phyloP scores from a whole-genome alignment of 345 rosid species.

The Lumnitzera racemosa region DNA sequence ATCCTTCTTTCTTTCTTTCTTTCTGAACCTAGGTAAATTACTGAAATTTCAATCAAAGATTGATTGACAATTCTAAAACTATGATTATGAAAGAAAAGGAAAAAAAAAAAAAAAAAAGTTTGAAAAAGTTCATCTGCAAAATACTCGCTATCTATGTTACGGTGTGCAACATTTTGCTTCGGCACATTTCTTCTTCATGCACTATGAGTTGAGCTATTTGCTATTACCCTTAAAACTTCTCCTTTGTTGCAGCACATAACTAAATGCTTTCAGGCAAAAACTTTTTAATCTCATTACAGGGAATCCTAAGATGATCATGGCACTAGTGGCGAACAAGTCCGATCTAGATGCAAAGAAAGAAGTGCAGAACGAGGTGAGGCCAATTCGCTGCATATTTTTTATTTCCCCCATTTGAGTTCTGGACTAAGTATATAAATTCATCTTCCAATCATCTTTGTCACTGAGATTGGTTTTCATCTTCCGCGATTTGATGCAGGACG shows the following conservation, averaged over 20 bases:
- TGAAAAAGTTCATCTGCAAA: not conserved
- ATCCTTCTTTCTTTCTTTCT: no score
- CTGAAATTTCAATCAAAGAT: no score
- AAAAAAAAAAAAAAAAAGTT: not conserved
- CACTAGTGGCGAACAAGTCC: slow-evolving; percentile 56
- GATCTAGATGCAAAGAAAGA: slow-evolving; percentile 44
- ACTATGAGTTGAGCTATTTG: no score
- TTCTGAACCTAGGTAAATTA: no score
- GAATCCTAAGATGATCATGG: slow-evolving; percentile 51
- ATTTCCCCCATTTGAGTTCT: no score
- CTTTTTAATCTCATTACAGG: slow-evolving; percentile 16
- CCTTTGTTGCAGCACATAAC: not conserved
- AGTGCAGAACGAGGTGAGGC: slow-evolving; percentile 44
- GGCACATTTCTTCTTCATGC: no score
- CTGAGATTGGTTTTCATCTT: not conserved
- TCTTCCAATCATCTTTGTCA: not conserved
- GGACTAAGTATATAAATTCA: not conserved
- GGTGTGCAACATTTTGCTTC: no score
- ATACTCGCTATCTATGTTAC: not conserved
- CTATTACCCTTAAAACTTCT: no score
- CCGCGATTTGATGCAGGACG: slow-evolving; percentile 38
- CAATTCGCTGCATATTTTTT: no score
- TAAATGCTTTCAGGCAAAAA: not conserved
- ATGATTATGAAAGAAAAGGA: not conserved
- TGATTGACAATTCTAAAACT: not conserved